A percentile compares a stretch with the other conserved stretches of the same genome.
phyloP scores from a whole-genome alignment of 2,329 filamentous ascomycete genomes.

The Aureobasidium sp. region DNA sequence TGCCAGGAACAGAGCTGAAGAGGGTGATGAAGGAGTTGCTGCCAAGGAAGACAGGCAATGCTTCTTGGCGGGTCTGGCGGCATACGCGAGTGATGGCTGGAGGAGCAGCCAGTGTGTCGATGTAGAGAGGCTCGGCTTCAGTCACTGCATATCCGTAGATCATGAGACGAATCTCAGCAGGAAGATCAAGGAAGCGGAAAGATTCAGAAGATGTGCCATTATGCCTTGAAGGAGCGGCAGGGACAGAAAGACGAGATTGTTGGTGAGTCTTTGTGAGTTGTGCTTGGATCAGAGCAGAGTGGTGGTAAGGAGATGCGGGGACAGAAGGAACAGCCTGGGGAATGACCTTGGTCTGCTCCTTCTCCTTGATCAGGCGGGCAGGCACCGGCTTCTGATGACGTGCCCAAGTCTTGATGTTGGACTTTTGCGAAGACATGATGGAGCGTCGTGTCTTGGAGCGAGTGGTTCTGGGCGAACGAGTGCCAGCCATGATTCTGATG shows the following conservation, averaged over 20 bases:
- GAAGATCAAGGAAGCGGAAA: constrained; percentile 14
- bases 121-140: constrained; percentile 3
- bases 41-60: constrained; percentile 16
- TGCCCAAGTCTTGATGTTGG: constrained; percentile 9
- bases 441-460: constrained; percentile 12
- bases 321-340: neutral
- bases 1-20: constrained; percentile 6
- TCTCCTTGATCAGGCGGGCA: neutral
- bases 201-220: neutral
- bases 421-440: constrained; percentile 2
- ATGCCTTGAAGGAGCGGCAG: neutral
- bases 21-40: constrained; percentile 11
- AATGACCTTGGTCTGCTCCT: neutral
- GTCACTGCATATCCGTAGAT: constrained; percentile 14
- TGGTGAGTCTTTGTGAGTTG: constrained; percentile 6
- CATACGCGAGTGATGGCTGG: constrained; percentile 13
- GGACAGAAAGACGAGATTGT: neutral
- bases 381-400: constrained; percentile 7
- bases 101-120: constrained; percentile 7
- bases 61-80: constrained; percentile 16
- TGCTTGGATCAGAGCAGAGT: constrained; percentile 8
- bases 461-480: constrained; percentile 1
- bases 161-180: constrained; percentile 16
- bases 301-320: neutral
- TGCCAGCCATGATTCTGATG: constrained; percentile 4